Evolutionary conservation across 192 early-diverging fungal species (phyloP), one percentile per base, ranked within the genome.

Genomic region (Coemansia sp.): DNA sequence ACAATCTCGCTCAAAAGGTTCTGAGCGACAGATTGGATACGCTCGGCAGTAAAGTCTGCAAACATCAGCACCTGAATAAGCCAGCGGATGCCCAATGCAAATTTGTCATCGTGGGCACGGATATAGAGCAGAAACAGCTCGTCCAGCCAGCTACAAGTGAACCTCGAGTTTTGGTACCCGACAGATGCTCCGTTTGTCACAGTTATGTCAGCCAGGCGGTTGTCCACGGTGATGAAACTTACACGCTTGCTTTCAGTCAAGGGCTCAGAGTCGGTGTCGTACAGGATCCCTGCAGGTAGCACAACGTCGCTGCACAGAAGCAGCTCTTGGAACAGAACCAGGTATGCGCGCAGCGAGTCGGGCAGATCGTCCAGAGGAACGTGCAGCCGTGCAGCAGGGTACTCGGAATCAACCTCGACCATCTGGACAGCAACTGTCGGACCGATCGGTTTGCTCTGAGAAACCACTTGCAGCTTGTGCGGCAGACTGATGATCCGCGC

Each of bases 301-400:
- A 52, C 36, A 24, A 83, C 37, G 25, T 82, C 75, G 6, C 72
- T 72, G 48, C 81, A 69, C 47, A 91, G 83, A 15, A 91, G 29
- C n/a, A 89, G 67, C 40, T 87, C 89, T 37, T 88, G 85, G 72
- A 91, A 88, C 36, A 92, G 69, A 8, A 83, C 80, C 29, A 92
- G 47, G 67, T 82, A 89, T 10, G 84, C 81, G 7, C 83, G 81
- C 22, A 88, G 67, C 14, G 73, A 55, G 14, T 73, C 73, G n/a
- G 84, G 77, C 0, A 93, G 47, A n/a, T 52, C 43, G 10, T 34
- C 46, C 24, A 60, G 56, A 40, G 77, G 85, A 26, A 78, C 78
- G 50, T 67, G 82, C 2, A 94, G 35, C 28, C 79, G 71, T 19
- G 85, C 29, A 28, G 82, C 77, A 0, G 76, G 58, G 50, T 92